Evolutionary conservation across 495 filamentous ascomycete species (phyloP).

Genomic region (Pyronema omphalodes): DNA sequence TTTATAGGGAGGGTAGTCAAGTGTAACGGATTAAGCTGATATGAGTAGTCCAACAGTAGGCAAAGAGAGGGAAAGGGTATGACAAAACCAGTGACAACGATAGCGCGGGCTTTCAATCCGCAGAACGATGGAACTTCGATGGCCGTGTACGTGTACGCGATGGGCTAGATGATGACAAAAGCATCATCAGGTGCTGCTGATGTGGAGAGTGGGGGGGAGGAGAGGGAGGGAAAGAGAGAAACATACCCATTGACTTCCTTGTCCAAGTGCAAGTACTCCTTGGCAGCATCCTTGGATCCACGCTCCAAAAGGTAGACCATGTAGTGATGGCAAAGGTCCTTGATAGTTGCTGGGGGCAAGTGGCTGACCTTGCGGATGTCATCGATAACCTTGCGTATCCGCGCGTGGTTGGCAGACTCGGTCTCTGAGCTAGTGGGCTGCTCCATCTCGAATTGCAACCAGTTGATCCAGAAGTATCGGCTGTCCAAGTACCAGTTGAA

Average conservation of each 20-base stretch:
- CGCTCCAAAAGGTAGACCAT: conserved; percentile 71
- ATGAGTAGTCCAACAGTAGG: background rate
- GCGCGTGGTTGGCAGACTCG: conserved; percentile 47
- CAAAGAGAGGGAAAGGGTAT: background rate
- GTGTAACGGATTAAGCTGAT: background rate
- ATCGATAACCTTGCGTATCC: conserved; percentile 63
- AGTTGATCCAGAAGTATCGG: conserved; percentile 80
- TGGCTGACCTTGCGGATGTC: conserved; percentile 59
- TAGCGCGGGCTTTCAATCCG: no score
- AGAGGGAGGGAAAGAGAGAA: background rate
- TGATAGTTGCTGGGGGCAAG: conserved; percentile 46
- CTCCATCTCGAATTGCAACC: conserved; percentile 72
- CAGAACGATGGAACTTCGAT: no score
- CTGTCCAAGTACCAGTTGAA: conserved; percentile 74
- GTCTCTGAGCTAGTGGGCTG: conserved; percentile 55
- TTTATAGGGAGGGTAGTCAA: background rate
- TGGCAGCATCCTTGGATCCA: conserved; percentile 64
- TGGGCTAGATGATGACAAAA: conserved; percentile 2
- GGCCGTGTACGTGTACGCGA: conserved; percentile 7
- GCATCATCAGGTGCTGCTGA: background rate
- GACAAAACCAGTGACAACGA: background rate
- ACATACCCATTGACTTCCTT: conserved; percentile 68
- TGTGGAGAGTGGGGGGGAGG: background rate
- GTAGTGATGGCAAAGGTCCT: conserved; percentile 62
- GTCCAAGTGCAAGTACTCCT: conserved; percentile 71